Percentiles rank a stretch among this genome's conserved stretches.
Evolutionary conservation across 208 protist genomes (phyloP).

Genomic region (Angomonas ambiguus): DNA sequence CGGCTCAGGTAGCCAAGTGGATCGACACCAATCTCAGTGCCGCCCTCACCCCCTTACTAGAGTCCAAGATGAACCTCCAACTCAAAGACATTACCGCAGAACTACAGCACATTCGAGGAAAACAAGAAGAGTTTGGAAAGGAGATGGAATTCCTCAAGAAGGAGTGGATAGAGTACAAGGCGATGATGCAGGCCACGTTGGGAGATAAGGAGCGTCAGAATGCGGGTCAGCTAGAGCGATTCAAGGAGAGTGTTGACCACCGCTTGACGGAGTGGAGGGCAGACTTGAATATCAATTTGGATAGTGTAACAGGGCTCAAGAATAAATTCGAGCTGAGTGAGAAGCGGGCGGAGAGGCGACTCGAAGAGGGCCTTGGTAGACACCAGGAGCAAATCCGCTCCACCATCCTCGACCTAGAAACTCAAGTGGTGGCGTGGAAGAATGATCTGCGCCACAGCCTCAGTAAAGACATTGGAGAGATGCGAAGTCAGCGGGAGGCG

Average conservation of each 20-base stretch:
- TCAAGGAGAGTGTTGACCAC: constrained; percentile 15
- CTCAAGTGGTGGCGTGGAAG: constrained; percentile 32
- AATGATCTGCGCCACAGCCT: constrained; percentile 23
- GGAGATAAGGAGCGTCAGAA: not conserved
- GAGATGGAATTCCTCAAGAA: not conserved
- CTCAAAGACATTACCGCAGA: not conserved
- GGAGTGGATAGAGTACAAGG: not conserved
- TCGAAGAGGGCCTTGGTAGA: constrained; percentile 38
- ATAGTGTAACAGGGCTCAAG: constrained; percentile 28
- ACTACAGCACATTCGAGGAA: not conserved
- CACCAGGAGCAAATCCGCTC: constrained; percentile 46
- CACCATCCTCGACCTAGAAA: constrained; percentile 31
- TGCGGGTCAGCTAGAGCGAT: constrained; percentile 22
- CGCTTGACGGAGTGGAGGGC: constrained; percentile 17
- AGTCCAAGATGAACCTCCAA: not conserved
- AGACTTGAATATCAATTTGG: constrained; percentile 36
- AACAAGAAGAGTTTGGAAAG: not conserved
- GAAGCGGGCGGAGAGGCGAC: constrained; percentile 40
- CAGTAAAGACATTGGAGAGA: constrained; percentile 16
- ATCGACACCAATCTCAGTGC: constrained; percentile 13
- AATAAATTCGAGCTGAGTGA: constrained; percentile 22
- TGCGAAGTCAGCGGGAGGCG: constrained; percentile 24
- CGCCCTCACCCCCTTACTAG: not conserved
- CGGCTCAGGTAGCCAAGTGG: constrained; percentile 17
- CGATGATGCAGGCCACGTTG: not conserved